A percentile compares a stretch with the other conserved stretches of the same genome.
phyloP scores from a whole-genome alignment of 805 yeast species.

The Ogataea salicorniae region DNA sequence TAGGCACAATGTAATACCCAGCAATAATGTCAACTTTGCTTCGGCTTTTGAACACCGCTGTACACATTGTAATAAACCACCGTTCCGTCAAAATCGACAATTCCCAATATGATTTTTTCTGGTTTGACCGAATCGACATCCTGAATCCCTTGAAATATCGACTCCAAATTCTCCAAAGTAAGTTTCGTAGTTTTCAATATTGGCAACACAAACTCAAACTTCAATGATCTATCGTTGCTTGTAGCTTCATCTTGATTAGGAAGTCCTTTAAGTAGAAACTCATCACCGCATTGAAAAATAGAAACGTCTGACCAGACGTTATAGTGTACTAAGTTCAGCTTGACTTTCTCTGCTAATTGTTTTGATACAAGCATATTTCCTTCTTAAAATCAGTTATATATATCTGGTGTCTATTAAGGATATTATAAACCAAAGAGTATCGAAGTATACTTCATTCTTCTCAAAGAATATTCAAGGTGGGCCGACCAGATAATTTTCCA shows the following conservation, averaged over 20 bases:
- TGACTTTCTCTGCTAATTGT: slow-evolving; percentile 31
- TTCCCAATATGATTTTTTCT: slow-evolving; percentile 45
- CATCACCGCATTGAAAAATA: slow-evolving; percentile 9
- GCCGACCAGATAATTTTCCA: too few relatives aligned
- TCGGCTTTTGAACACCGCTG: slow-evolving; percentile 62
- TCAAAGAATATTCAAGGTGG: too few relatives aligned
- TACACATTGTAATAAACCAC: slow-evolving; percentile 64
- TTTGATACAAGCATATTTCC: slow-evolving; percentile 6
- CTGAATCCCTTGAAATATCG: slow-evolving; percentile 33
- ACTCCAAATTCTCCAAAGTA: slow-evolving; percentile 34
- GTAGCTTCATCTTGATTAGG: slow-evolving; percentile 24
- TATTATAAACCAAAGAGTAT: too few relatives aligned
- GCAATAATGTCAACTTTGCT: slow-evolving; percentile 15
- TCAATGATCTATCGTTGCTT: not conserved
- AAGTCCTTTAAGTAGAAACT: slow-evolving; percentile 26
- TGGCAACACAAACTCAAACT: slow-evolving; percentile 34
- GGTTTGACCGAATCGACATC: slow-evolving; percentile 27
- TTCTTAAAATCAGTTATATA: too few relatives aligned
- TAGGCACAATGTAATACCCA: not conserved
- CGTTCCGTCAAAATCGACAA: slow-evolving; percentile 63
- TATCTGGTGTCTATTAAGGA: too few relatives aligned
- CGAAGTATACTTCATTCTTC: too few relatives aligned
- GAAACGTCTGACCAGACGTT: slow-evolving; percentile 39
- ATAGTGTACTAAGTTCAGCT: slow-evolving; percentile 39
- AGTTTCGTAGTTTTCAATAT: slow-evolving; percentile 25